Percentiles rank a stretch among this genome's conserved stretches.
Conservation (phyloP, 305 asterid genomes). For the Coffea humblotiana region DNA sequence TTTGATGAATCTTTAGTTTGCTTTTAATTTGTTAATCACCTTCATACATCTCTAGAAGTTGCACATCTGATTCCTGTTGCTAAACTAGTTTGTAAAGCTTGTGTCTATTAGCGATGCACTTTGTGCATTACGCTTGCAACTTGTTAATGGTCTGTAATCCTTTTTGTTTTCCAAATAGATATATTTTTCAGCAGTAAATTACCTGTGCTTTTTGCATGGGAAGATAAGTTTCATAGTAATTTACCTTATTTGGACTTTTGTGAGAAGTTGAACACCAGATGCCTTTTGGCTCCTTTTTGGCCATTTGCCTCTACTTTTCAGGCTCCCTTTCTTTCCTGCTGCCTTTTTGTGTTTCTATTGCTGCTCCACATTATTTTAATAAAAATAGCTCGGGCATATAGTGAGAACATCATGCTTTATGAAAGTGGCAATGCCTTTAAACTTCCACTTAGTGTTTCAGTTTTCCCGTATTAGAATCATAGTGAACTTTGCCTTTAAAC, state of each 20-base stretch:
- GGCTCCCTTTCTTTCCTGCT: not conserved
- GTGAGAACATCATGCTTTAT: no score
- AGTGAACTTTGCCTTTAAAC: no score
- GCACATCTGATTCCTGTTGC: not conserved
- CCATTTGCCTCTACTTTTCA: not conserved
- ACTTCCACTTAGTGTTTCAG: no score
- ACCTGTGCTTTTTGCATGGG: no score
- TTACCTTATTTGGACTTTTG: no score
- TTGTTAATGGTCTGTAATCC: not conserved
- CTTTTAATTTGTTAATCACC: conserved; percentile 2
- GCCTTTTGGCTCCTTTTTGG: not conserved
- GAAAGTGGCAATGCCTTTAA: no score
- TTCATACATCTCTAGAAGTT: not conserved
- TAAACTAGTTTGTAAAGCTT: not conserved
- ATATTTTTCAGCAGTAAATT: no score
- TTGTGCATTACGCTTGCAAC: not conserved
- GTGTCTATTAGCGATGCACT: not conserved
- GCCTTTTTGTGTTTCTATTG: not conserved
- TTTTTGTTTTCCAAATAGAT: no score
- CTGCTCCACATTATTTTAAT: not conserved
- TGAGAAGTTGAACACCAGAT: not conserved
- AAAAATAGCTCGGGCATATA: no score
- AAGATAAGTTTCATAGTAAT: no score
- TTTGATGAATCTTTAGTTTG: not conserved
- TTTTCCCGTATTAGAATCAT: no score